A percentile compares a stretch with the other conserved stretches of the same genome.
Evolutionary conservation across 371 early-diverging fungal species (phyloP).

Genomic region (Mucor irregularis): DNA sequence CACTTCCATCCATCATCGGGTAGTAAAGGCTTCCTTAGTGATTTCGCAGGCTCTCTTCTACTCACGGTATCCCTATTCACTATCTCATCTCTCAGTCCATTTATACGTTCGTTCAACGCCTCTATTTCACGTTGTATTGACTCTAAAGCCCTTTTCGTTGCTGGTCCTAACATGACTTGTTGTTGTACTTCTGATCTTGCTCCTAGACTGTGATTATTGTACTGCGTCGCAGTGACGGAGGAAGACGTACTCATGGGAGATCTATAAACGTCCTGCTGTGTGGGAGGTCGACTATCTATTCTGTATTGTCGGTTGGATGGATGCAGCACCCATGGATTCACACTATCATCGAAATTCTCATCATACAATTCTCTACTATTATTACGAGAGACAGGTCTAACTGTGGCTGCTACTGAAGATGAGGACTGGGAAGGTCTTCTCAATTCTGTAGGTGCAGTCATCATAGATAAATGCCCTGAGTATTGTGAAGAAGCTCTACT

Average conservation of each 20-base stretch:
- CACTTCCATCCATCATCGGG: constrained; percentile 42
- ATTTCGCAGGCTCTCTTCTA: neutral
- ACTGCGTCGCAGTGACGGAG: constrained; percentile 31
- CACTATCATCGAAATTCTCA: constrained; percentile 30
- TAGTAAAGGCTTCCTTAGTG: neutral
- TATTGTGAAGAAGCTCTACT: constrained; percentile 30
- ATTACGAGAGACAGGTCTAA: constrained; percentile 10
- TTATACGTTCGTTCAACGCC: constrained; percentile 46
- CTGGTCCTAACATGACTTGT: constrained; percentile 34
- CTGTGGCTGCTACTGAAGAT: constrained; percentile 2
- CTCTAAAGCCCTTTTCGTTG: constrained; percentile 44
- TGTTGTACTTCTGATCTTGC: neutral
- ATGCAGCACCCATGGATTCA: constrained; percentile 41
- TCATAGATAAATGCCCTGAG: constrained; percentile 26
- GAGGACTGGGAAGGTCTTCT: constrained; percentile 19
- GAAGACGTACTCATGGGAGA: constrained; percentile 26
- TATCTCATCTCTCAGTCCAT: constrained; percentile 42
- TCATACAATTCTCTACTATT: constrained; percentile 15
- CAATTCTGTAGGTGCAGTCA: constrained; percentile 23
- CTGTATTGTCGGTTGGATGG: constrained; percentile 21
- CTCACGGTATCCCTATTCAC: constrained; percentile 18
- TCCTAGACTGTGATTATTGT: neutral
- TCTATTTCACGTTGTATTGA: constrained; percentile 42
- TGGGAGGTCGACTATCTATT: constrained; percentile 5
- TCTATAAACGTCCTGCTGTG: constrained; percentile 14